phyloP scores from a whole-genome alignment of 2,329 filamentous ascomycete species.

The Ophiostoma montium region DNA sequence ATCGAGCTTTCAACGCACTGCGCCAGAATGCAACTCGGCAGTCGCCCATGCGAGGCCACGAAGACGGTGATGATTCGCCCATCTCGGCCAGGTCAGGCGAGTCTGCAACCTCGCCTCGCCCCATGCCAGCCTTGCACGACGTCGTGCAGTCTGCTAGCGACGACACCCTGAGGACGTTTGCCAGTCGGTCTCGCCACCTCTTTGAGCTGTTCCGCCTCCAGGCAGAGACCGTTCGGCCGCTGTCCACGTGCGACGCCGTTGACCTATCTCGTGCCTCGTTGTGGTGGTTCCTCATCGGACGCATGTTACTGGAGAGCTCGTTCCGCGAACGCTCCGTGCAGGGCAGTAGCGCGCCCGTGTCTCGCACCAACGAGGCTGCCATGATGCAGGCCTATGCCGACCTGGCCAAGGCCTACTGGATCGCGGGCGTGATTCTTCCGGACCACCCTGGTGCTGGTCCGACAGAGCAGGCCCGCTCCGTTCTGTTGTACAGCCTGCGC shows the following conservation, averaged over 20 bases:
- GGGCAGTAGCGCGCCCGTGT: slow-evolving; percentile 27
- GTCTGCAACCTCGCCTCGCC: slow-evolving; percentile 4
- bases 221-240: slow-evolving; percentile 55
- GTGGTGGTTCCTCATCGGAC: slow-evolving; percentile 85
- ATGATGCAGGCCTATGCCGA: slow-evolving; percentile 72
- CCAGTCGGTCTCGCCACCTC: slow-evolving; percentile 55
- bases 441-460: slow-evolving; percentile 34
- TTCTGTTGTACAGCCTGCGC: slow-evolving; percentile 49
- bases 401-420: slow-evolving; percentile 75
- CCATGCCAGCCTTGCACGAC: slow-evolving; percentile 22
- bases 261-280: slow-evolving; percentile 59
- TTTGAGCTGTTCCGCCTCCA: slow-evolving; percentile 64
- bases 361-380: slow-evolving; percentile 36
- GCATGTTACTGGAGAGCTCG: slow-evolving; percentile 57
- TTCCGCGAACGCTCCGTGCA: slow-evolving; percentile 49
- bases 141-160: slow-evolving; percentile 30
- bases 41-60: slow-evolving; percentile 14
- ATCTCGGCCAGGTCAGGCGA: slow-evolving; percentile 1
- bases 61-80: slow-evolving; percentile 6
- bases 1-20: slow-evolving; percentile 15
- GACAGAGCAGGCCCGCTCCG: slow-evolving; percentile 38
- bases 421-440: slow-evolving; percentile 42
- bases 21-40: slow-evolving; percentile 17
- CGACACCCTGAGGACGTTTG: slow-evolving; percentile 57
- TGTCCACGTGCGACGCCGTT: slow-evolving; percentile 46